Base-by-base conservation (phyloP, 179 eudicot species). In the Patellifolia procumbens region DNA sequence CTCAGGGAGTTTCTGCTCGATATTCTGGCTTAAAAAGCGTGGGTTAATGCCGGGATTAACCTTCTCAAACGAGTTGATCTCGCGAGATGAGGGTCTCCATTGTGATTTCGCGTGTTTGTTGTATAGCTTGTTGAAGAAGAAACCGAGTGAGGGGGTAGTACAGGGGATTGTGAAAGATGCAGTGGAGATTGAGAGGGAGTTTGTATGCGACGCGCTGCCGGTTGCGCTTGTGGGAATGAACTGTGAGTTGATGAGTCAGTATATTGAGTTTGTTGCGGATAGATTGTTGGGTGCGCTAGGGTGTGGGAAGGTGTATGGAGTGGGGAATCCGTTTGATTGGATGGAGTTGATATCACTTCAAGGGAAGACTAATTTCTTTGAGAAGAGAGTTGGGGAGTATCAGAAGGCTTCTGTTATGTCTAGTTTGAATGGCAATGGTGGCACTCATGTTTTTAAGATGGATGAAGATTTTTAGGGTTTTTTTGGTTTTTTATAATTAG, bases 41-140 rank as follows among this genome's bases (percentile, higher is more conserved):
- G 97, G 97, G 3, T 16, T 92, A 2, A 92, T 92, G 97, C 97
- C 94, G 0, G 97, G 96, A 0, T 49, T 92, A n/a, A 89, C 97
- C 9, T 92, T 91, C 83, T 92, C 97, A 0, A 92, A 92, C 68
- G 97, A 91, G 82, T 29, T 92, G 53, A 92, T 92, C 28, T 92
- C 97, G 2, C 83, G 97, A 0, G 97, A 91, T 34, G 97, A 92
- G 34, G 97, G 97, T 0, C 29, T 92, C 0, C 97, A 92, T 62
- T 92, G 96, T 15, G 97, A 92, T 20, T 92, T 92, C 8, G 97
- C 96, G 0, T 92, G 97, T 16, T 37, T 92, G 81, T 49, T 92
- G 7, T 92, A 92, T 73, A 77, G 78, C 26, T 52, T 92, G 66
- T 32, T 92, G 83, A 89, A 49, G 60, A 81, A 78, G 79, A 91